Percentiles rank a stretch among this genome's conserved stretches.
These are phyloP conservation scores for Erodium maritimum DNA, from an alignment of 345 rosid species.

Conservation along the genomic window DNA sequence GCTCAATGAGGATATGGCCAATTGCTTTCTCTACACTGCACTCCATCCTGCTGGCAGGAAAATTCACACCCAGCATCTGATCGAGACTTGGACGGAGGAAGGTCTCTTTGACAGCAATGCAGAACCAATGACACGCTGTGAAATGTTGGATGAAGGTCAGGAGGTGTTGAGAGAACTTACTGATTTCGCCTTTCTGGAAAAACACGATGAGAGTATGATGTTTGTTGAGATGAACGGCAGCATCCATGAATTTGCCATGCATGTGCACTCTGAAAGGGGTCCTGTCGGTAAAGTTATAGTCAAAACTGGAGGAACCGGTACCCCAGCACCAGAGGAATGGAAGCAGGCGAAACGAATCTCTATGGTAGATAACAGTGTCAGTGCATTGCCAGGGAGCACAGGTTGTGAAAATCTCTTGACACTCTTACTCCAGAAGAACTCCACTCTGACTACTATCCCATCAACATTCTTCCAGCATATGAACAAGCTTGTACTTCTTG, in stretches of 20 bases:
- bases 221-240: conserved; percentile 11
- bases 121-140: conserved; percentile 1
- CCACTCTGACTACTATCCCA: not conserved
- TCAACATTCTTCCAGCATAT: not conserved
- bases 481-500: not conserved
- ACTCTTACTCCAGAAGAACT: not conserved
- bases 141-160: conserved; percentile 8
- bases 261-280: conserved; percentile 6
- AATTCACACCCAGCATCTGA: conserved; percentile 9
- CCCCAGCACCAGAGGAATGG: conserved; percentile 5
- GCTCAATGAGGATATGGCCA: conserved; percentile 8
- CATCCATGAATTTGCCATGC: conserved; percentile 10
- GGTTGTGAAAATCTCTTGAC: not conserved
- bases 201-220: not conserved
- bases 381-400: not conserved
- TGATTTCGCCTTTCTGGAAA: conserved; percentile 13
- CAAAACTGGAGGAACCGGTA: not conserved
- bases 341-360: conserved; percentile 1
- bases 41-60: conserved; percentile 12
- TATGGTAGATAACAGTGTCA: not conserved
- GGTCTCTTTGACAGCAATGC: conserved; percentile 2
- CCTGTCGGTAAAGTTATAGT: conserved; percentile 7
- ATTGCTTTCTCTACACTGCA: conserved; percentile 15
- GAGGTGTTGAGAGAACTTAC: conserved; percentile 6
- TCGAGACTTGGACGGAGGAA: conserved; percentile 14